Base-by-base conservation (phyloP, 2,329 filamentous ascomycete genomes). In the Curvularia eragrostidis region DNA sequence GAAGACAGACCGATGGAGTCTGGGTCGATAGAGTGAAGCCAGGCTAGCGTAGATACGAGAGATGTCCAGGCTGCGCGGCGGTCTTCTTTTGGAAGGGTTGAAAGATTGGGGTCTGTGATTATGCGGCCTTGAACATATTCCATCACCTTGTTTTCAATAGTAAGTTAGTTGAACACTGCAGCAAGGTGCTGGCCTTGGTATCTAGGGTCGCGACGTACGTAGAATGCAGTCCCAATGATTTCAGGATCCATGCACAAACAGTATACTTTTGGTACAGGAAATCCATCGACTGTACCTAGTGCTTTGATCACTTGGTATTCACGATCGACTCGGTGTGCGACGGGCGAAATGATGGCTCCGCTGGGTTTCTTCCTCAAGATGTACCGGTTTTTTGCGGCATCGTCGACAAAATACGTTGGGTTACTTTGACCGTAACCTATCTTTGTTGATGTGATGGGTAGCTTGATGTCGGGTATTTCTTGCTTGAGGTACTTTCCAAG, bases 391-490 rank as follows among this genome's bases (percentile, higher is more conserved):
- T 87, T 85, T 71, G 87, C 82, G 2, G 71, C 62, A 58, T 88
- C 87, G 18, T 88, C 95, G 70, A 98, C 83, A 69, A 93, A 91
- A 80, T 98, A 98, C 0, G 94, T 98, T 41, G 95, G 94, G 75
- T 98, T 98, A 59, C 92, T 97, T 80, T 98, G 94, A 52, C 94
- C 95, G 75, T 95, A 98, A 72, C 93, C 92, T 74, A 98, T 98
- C 89, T 97, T 77, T 8, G 72, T 74, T 6, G 71, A 73, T 18
- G 65, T 32, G 0, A 75, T 50, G 0, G 74, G 73, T 18, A 73
- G 42, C 23, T 62, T 65, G 2, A 75, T 52, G 7, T 54, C 52
- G 5, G 65, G 66, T 18, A 76, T 56, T n/a, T 73, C 52, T n/a
- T 66, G 48, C 42, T 65, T 48, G 7, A 75, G 67, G 48, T 75